Evolutionary conservation across 495 filamentous ascomycete genomes (phyloP), one percentile per base, ranked within the genome.

Genomic region (Xeromyces bisporus): DNA sequence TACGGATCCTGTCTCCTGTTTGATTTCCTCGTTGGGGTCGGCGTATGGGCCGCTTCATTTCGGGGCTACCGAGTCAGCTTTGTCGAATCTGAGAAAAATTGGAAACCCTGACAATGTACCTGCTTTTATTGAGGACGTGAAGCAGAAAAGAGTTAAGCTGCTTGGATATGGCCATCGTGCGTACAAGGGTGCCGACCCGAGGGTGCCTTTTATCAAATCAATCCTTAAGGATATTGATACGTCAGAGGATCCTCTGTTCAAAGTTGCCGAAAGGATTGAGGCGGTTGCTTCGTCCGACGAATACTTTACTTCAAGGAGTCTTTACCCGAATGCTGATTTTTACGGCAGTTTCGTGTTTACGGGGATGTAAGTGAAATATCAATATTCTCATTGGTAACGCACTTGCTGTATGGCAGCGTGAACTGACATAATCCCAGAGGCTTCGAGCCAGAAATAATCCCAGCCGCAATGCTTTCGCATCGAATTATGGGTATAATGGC

Each of bases 131-230:
- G 56, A 54, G 8, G 47, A 53, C 6, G 66, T 73, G 18, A 73
- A 70, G 43, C 26, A 47, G 9, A 60, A 62, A 18, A 57, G 62
- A 29, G 47, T 52, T 15, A 67, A 67, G 24, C 43, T 74, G 2
- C 70, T 68, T 33, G 71, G 69, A n/a, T 71, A 69, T 35, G 71
- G 71, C 3, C 69, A 75, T 45, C 62, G 69, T 7, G 54, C 67
- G 0, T 73, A 71, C 37, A 62, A 64, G 32, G 61, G 56, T 1
- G 49, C 58, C 2, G 70, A 75, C 33, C 69, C 66, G 6, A 55
- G 70, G 4, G 51, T 60, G 16, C 46, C 40, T 7, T 54, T 56
- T 9, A 70, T 72, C 32, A 51, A 53, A 27, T 44, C 47, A 11
- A 58, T 71, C 4, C 36, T 73, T 0, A 39, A 58, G 10, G 58